phyloP scores from a whole-genome alignment of 1,284 basidiomycete genomes.

The Cryptococcus sp. region DNA sequence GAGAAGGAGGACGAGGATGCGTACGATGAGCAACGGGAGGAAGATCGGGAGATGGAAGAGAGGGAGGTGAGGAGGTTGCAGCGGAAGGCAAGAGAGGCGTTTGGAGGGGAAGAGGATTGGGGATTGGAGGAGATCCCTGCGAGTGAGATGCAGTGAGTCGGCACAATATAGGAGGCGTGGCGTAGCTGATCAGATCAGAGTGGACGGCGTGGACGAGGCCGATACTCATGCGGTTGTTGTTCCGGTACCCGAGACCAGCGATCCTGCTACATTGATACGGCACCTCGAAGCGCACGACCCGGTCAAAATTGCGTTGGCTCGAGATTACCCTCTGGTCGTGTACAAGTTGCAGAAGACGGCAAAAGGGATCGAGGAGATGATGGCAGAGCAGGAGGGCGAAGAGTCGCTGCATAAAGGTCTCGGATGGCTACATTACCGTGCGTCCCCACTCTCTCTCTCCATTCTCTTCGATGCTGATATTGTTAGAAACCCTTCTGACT shows the following conservation, averaged over 20 bases:
- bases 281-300: conserved; percentile 75
- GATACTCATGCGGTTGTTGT: conserved; percentile 10
- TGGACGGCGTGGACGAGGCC: too few relatives aligned
- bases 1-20: conserved; percentile 64
- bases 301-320: conserved; percentile 56
- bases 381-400: conserved; percentile 28
- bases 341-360: conserved; percentile 44
- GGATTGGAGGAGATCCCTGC: conserved; percentile 62
- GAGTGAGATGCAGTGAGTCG: background rate
- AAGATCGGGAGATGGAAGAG: conserved; percentile 78
- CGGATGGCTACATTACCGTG: conserved; percentile 48
- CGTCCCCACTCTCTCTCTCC: conserved; percentile 11
- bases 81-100: conserved; percentile 62
- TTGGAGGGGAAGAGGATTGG: conserved; percentile 68
- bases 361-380: conserved; percentile 37
- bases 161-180: background rate
- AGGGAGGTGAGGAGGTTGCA: conserved; percentile 80
- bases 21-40: conserved; percentile 73
- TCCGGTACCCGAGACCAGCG: conserved; percentile 29
- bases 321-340: conserved; percentile 51
- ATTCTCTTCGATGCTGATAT: background rate
- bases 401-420: conserved; percentile 42
- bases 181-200: background rate
- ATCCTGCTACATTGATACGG: conserved; percentile 56
- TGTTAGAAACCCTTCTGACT: conserved; percentile 78